Conservation (phyloP, 2,329 filamentous ascomycete genomes). For the Apiospora koreana region DNA sequence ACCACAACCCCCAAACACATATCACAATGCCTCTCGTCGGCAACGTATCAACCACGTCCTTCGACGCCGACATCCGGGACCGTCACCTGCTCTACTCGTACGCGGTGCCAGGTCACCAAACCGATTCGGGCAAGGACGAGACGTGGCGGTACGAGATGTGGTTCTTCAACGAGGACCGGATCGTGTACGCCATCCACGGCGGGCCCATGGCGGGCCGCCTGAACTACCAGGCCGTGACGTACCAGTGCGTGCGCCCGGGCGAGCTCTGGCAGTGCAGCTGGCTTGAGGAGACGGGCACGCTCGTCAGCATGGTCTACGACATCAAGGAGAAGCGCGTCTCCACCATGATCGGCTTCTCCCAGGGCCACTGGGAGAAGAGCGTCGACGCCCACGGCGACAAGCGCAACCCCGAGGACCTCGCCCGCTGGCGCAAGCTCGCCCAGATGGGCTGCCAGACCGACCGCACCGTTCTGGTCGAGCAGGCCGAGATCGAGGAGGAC, state of each 20-base stretch:
- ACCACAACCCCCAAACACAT: background rate
- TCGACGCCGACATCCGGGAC: conserved; percentile 18
- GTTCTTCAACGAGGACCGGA: conserved; percentile 55
- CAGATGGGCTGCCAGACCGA: conserved; percentile 51
- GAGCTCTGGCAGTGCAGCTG: conserved; percentile 63
- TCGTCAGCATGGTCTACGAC: conserved; percentile 57
- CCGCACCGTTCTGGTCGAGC: conserved; percentile 52
- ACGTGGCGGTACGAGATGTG: conserved; percentile 62
- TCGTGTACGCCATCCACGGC: conserved; percentile 61
- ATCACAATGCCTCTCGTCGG: conserved; percentile 14
- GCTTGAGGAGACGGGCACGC: conserved; percentile 61
- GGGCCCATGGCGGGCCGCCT: conserved; percentile 58
- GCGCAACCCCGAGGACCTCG: conserved; percentile 49
- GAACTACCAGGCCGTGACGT: conserved; percentile 56
- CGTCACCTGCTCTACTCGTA: conserved; percentile 20
- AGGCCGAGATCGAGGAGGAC: conserved; percentile 50
- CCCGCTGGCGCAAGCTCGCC: conserved; percentile 51
- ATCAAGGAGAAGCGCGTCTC: conserved; percentile 50
- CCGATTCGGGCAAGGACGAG: conserved; percentile 17
- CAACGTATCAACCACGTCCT: conserved; percentile 14
- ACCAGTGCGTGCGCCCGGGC: conserved; percentile 57
- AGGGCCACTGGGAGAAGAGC: conserved; percentile 56
- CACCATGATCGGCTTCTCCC: conserved; percentile 54
- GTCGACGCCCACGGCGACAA: conserved; percentile 57
- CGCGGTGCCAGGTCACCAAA: conserved; percentile 13